These are phyloP conservation scores for Fraxinus pennsylvanica DNA, from an alignment of 257 asterid species.

Conservation along the genomic window DNA sequence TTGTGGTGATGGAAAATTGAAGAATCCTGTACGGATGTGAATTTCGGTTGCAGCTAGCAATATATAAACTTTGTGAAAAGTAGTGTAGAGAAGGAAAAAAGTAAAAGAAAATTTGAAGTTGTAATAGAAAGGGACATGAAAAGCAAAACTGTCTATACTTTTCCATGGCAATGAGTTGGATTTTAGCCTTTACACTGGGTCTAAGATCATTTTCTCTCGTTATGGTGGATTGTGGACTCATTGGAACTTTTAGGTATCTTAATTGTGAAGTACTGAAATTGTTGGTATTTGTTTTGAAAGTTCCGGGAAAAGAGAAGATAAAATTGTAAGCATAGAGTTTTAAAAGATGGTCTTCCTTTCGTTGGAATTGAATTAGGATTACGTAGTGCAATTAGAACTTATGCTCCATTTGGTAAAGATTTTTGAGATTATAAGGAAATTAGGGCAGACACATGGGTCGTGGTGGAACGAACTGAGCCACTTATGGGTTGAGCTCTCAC, in stretches of 20 bases:
- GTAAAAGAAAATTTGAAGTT: too few relatives aligned
- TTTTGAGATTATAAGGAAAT: too few relatives aligned
- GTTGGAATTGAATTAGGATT: too few relatives aligned
- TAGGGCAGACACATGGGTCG: too few relatives aligned
- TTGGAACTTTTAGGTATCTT: background rate
- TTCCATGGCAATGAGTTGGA: constrained; percentile 21
- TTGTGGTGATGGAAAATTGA: background rate
- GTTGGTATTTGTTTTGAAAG: background rate
- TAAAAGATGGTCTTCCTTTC: too few relatives aligned
- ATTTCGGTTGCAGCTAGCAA: background rate
- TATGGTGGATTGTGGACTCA: background rate
- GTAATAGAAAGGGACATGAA: background rate
- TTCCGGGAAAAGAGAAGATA: too few relatives aligned
- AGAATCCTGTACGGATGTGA: background rate
- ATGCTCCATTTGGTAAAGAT: too few relatives aligned
- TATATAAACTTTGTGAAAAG: background rate
- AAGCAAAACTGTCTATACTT: background rate
- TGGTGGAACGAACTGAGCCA: too few relatives aligned
- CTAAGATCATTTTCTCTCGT: background rate
- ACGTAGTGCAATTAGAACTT: too few relatives aligned
- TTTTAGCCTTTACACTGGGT: constrained; percentile 6
- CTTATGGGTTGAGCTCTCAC: too few relatives aligned
- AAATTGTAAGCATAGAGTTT: too few relatives aligned
- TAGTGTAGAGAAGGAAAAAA: background rate
- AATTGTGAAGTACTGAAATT: background rate